These are phyloP conservation scores for Teratosphaeria epicoccoides DNA, from an alignment of 2,329 filamentous ascomycete genomes.

Conservation along the genomic window DNA sequence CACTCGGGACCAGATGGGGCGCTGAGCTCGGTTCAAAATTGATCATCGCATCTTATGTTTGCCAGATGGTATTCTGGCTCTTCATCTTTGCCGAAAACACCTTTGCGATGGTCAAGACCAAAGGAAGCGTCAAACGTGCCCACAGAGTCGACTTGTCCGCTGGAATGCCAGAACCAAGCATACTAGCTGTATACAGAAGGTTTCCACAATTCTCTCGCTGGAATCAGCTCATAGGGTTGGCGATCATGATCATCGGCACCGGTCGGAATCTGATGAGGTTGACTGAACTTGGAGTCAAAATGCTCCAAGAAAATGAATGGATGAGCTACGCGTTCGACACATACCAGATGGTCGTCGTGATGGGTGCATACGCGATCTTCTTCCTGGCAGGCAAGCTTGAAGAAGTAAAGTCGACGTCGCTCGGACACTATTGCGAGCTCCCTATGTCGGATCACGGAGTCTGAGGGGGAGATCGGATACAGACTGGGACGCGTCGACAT, in stretches of 20 bases:
- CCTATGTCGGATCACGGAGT: neutral
- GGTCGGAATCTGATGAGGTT: neutral
- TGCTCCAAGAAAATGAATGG: neutral
- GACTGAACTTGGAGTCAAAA: neutral
- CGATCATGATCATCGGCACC: neutral
- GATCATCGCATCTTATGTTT: neutral
- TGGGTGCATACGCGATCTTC: neutral
- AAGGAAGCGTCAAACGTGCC: neutral
- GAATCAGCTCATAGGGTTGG: neutral
- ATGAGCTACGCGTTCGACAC: neutral
- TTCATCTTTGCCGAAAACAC: neutral
- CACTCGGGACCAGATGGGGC: neutral
- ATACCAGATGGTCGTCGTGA: neutral
- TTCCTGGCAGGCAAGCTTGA: neutral
- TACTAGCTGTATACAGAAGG: neutral
- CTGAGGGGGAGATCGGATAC: too few species aligned
- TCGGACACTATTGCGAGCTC: neutral
- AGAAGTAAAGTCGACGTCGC: neutral
- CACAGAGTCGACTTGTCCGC: neutral
- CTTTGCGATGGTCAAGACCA: neutral
- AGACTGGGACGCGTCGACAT: too few species aligned
- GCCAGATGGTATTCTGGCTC: neutral
- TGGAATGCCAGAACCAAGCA: neutral
- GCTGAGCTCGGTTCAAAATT: neutral
- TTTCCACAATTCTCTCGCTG: neutral